Evolutionary conservation across 2,329 filamentous ascomycete genomes (phyloP).

Genomic region (Fusarium graminum): DNA sequence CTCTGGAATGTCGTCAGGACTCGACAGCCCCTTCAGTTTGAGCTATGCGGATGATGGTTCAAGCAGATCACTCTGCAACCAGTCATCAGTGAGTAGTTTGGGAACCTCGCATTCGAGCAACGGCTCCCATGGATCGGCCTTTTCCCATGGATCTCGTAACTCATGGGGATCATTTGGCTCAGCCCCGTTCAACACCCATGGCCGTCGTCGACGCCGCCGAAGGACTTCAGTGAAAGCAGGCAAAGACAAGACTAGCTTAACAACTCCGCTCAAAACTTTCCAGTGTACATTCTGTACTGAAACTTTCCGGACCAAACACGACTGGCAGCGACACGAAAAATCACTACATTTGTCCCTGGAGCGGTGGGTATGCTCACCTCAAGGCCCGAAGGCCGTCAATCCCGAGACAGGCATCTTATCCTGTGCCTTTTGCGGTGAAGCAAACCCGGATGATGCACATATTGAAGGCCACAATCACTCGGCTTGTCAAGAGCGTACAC

Average conservation of each 20-base stretch:
- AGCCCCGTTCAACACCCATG: slow-evolving; percentile 58
- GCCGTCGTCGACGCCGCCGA: slow-evolving; percentile 64
- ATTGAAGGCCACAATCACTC: slow-evolving; percentile 71
- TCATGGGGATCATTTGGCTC: slow-evolving; percentile 67
- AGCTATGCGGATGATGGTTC: slow-evolving; percentile 73
- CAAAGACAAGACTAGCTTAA: slow-evolving; percentile 55
- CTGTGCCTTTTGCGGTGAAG: slow-evolving; percentile 72
- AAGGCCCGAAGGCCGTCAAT: slow-evolving; percentile 68
- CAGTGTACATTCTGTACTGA: slow-evolving; percentile 79
- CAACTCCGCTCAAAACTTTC: slow-evolving; percentile 66
- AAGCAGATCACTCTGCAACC: slow-evolving; percentile 67
- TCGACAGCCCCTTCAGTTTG: slow-evolving; percentile 69
- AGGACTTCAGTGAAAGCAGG: slow-evolving; percentile 55
- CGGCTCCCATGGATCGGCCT: slow-evolving; percentile 70
- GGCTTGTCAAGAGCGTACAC: slow-evolving; percentile 74
- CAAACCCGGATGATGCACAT: slow-evolving; percentile 67
- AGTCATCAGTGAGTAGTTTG: slow-evolving; percentile 71
- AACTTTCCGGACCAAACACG: slow-evolving; percentile 75
- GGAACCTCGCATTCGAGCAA: slow-evolving; percentile 72
- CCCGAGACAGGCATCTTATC: slow-evolving; percentile 68
- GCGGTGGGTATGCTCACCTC: slow-evolving; percentile 73
- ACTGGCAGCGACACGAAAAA: slow-evolving; percentile 79
- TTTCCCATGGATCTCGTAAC: slow-evolving; percentile 69
- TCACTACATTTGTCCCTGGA: slow-evolving; percentile 74
- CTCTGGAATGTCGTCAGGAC: slow-evolving; percentile 65